phyloP scores from a whole-genome alignment of 805 yeast genomes.

The Schizosaccharomyces japonicus region DNA sequence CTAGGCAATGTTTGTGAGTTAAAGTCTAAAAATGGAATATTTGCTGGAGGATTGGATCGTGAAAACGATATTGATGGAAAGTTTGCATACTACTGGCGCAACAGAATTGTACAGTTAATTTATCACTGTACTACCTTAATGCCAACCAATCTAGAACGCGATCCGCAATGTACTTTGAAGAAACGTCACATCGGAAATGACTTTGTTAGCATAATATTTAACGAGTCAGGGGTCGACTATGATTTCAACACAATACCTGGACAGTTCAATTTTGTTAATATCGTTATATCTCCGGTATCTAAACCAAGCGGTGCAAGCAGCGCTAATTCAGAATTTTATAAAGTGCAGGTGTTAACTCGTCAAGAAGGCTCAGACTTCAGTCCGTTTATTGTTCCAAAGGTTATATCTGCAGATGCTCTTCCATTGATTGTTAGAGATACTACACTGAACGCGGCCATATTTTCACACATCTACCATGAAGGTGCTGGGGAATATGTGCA shows the following conservation, averaged over 20 bases:
- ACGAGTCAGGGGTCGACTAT: conserved; percentile 41
- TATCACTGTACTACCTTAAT: conserved; percentile 66
- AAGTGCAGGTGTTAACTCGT: conserved; percentile 6
- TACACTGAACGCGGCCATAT: conserved; percentile 40
- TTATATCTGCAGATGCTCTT: conserved; percentile 35
- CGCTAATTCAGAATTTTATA: conserved; percentile 4
- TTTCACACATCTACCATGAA: conserved; percentile 29
- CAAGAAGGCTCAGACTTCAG: conserved; percentile 39
- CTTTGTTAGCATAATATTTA: conserved; percentile 57
- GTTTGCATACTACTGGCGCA: conserved; percentile 47
- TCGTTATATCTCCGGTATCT: conserved; percentile 47
- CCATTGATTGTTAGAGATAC: conserved; percentile 43
- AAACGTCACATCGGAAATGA: conserved; percentile 75
- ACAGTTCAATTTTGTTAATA: conserved; percentile 63
- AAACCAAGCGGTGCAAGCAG: conserved; percentile 11
- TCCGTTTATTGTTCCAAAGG: conserved; percentile 52
- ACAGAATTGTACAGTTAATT: conserved; percentile 43
- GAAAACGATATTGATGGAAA: conserved; percentile 51
- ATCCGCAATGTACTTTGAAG: conserved; percentile 28
- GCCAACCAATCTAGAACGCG: conserved; percentile 28
- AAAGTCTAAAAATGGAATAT: conserved; percentile 28
- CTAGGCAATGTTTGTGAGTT: conserved; percentile 41
- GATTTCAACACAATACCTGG: conserved; percentile 47
- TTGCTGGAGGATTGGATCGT: conserved; percentile 61
- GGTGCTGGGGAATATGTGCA: conserved; percentile 4